phyloP scores from a whole-genome alignment of 1,284 basidiomycete genomes.

The Malassezia obtusa region DNA sequence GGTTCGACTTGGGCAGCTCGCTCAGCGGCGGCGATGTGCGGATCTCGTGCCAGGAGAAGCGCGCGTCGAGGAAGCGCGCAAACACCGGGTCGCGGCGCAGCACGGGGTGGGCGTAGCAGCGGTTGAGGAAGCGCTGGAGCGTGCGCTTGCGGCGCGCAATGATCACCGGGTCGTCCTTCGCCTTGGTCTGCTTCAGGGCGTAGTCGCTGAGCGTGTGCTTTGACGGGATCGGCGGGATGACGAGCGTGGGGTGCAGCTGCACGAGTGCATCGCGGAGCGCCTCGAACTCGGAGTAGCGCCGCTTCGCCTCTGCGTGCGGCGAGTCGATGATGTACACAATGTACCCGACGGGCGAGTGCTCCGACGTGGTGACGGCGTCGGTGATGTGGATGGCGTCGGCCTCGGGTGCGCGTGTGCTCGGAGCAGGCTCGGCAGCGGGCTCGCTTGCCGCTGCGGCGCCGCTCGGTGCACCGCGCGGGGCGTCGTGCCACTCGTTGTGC shows the following conservation, averaged over 20 bases:
- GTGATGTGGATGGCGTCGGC: constrained; percentile 7
- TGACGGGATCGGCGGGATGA: constrained; percentile 93
- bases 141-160: constrained; percentile 86
- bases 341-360: not conserved
- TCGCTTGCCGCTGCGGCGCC: not conserved
- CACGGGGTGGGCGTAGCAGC: constrained; percentile 79
- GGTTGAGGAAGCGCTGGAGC: constrained; percentile 86
- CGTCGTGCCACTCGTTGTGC: not conserved
- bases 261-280: constrained; percentile 73
- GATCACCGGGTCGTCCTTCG: constrained; percentile 87
- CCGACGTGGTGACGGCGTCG: constrained; percentile 7
- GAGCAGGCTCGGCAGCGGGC: not conserved
- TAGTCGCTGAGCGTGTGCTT: constrained; percentile 94
- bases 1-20: constrained; percentile 80
- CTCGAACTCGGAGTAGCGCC: constrained; percentile 96
- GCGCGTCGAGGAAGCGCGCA: constrained; percentile 85
- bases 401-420: not conserved
- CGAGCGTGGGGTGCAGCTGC: constrained; percentile 85
- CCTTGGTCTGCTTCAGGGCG: constrained; percentile 90
- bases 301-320: constrained; percentile 58
- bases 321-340: constrained; percentile 11
- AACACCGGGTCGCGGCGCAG: constrained; percentile 88
- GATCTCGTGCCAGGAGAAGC: constrained; percentile 68
- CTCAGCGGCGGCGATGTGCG: constrained; percentile 63
- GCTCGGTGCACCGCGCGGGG: not conserved